Base-by-base conservation (phyloP, 129 eudicot species). In the Flaveria linearis region DNA sequence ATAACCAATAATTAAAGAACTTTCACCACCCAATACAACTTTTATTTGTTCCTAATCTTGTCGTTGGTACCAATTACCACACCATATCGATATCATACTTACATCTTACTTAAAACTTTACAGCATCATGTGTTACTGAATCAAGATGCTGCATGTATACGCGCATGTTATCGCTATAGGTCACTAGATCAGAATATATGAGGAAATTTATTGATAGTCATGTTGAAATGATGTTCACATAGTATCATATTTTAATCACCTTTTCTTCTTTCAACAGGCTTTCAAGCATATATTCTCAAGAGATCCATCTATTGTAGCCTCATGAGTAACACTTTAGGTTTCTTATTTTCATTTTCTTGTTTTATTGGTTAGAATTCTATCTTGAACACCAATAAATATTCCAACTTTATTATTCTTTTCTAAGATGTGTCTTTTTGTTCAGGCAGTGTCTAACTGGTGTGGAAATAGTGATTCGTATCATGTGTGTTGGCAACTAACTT, bases 221-320 rank as follows among this genome's bases (percentile, higher is more conserved):
- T 80, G 83, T 73, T 74, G 83, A 80, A 80, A 73, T 66, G 69
- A 78, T 73, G 83, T 80, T 80, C 75, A 80, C 83, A 80, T 80
- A 67, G 28, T 80, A 73, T 80, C 75, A 55, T 45, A 25, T 73
- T 26, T 68, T 61, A 63, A 69, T 5, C 22, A 78, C 60, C 66
- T 77, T 82, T 80, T 42, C 58, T 70, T 57, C 23, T 62, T 58
- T 49, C 84, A 75, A 84, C 68, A 84, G 73, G 77, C 79, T 49
- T 66, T 45, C 36, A 39, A 26, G 87, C 57, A 84, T 88, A 64
- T 66, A 80, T 83, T 81, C 83, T 84, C 50, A 72, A 52, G 14
- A 71, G 50, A 49, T 74, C 74, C 82, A 67, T 45, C 50, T 36
- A 45, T 56, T 55, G 69, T 22, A 64, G 47, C 82, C 73, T 42